Percentiles rank a stretch among this genome's conserved stretches.
These are phyloP conservation scores for Fusarium buharicum DNA, from an alignment of 2,329 filamentous ascomycete species.

Conservation along the genomic window DNA sequence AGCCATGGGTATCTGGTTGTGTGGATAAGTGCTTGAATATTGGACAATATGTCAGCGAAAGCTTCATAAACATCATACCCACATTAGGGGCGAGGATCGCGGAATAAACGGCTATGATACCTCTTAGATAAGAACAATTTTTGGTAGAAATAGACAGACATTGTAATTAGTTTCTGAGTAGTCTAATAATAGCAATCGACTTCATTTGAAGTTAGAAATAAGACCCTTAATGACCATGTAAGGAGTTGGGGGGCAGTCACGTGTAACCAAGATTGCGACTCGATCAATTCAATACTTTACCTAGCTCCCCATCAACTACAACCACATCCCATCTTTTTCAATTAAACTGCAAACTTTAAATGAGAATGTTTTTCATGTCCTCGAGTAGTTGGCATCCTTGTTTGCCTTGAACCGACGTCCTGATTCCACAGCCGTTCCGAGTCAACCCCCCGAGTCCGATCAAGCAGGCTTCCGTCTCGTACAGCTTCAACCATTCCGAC, in stretches of 20 bases:
- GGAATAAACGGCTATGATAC: not conserved
- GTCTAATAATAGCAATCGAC: too few relatives aligned
- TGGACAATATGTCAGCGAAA: too few relatives aligned
- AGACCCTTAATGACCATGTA: constrained; percentile 9
- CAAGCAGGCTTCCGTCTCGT: constrained; percentile 1
- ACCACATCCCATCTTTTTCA: not conserved
- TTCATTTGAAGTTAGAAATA: not conserved
- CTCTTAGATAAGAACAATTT: not conserved
- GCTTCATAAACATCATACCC: too few relatives aligned
- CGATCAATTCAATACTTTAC: not conserved
- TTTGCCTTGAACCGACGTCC: constrained; percentile 8
- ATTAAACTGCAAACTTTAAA: constrained; percentile 3
- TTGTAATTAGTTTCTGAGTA: not conserved
- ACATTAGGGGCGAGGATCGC: constrained; percentile 6
- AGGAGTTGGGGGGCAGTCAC: constrained; percentile 31
- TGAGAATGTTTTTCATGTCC: constrained; percentile 25
- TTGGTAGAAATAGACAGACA: not conserved
- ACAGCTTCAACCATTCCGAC: constrained; percentile 1
- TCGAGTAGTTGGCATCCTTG: constrained; percentile 26
- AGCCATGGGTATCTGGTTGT: too few relatives aligned
- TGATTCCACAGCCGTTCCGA: constrained; percentile 2
- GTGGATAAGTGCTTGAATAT: too few relatives aligned
- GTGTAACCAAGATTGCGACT: constrained; percentile 33
- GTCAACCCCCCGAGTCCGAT: not conserved
- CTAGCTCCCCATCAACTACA: not conserved